Evolutionary conservation across 192 early-diverging fungal species (phyloP), one percentile per base, ranked within the genome.

Genomic region (Backusella parvicylindrica): DNA sequence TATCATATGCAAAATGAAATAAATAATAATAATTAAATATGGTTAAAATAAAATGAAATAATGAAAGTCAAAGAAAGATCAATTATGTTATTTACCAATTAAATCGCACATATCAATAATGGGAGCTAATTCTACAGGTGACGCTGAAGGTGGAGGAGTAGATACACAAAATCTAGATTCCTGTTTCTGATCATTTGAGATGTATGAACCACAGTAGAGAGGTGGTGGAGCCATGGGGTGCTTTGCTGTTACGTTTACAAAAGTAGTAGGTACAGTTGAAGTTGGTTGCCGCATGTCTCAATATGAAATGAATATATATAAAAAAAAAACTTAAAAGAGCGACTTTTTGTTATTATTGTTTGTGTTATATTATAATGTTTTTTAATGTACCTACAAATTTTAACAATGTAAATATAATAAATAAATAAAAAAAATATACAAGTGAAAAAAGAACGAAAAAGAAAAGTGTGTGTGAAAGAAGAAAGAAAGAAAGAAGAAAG

Each of bases 61-160:
- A 60, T 60, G 26, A 13, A 60, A 47, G 43, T 60, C n/a, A n/a
- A 60, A 28, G 11, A 60, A 28, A 26, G 23, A 23, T 60, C 53
- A 28, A 28, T 28, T 60, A 60, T 47, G 16, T 60, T 60, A 60
- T 16, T 26, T 31, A 47, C 41, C 28, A 47, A 70, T 41, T 70
- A 41, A 70, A 70, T 70, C 41, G 28, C 68, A 70, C n/a, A 47
- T 30, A 70, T 70, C 68, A 18, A 41, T 16, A 47, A 70, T 70
- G 21, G 68, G 68, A 18, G 68, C 68, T 28, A 70, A 70, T 70
- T 70, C 68, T 28, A 70, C 28, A 30, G 68, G 41, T 38, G 68
- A 41, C 11, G 68, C 41, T 30, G 68, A 70, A 30, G 38, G 40
- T 41, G 68, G 68, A 43, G 68, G 68, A 47, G 68, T 70, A 43